Evolutionary conservation across 495 filamentous ascomycete genomes (phyloP).

Genomic region (Aeminium ludgeri): DNA sequence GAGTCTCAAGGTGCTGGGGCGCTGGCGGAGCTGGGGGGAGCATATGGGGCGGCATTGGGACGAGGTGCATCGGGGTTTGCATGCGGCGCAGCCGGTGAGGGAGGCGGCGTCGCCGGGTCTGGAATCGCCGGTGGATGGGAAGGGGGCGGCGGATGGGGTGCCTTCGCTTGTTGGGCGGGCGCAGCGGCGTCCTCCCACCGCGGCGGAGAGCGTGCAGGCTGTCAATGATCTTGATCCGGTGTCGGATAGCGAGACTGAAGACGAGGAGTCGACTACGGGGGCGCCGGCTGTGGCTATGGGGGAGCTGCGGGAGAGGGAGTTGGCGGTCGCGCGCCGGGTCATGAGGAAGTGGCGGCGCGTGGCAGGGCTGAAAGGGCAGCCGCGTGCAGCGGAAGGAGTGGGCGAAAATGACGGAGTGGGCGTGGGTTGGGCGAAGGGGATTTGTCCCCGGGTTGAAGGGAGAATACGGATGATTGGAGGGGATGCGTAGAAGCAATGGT

Average conservation of each 20-base stretch:
- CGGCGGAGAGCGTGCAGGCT: neutral
- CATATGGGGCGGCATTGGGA: constrained; percentile 45
- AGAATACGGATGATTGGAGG: constrained; percentile 34
- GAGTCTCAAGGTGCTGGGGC: constrained; percentile 57
- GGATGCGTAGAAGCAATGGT: neutral
- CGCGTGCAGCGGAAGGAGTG: constrained; percentile 31
- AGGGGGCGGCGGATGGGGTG: neutral
- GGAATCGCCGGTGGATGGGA: neutral
- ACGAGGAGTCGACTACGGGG: constrained; percentile 26
- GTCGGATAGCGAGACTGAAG: constrained; percentile 12
- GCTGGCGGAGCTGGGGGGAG: constrained; percentile 51
- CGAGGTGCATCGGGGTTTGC: constrained; percentile 38
- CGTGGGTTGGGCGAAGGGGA: constrained; percentile 62
- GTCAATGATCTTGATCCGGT: neutral
- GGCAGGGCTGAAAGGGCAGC: constrained; percentile 36
- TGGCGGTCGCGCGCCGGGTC: constrained; percentile 32
- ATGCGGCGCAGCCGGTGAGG: constrained; percentile 21
- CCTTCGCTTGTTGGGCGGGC: constrained; percentile 7
- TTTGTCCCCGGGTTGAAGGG: constrained; percentile 60
- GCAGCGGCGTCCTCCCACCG: too few relatives aligned
- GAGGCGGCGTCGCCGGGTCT: constrained; percentile 11
- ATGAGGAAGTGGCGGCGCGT: constrained; percentile 59
- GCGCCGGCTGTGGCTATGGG: constrained; percentile 7
- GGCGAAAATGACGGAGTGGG: constrained; percentile 39
- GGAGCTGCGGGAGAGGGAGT: constrained; percentile 17